Evolutionary conservation across 441 rosid genomes (phyloP).

Genomic region (Caryocar brasiliense): DNA sequence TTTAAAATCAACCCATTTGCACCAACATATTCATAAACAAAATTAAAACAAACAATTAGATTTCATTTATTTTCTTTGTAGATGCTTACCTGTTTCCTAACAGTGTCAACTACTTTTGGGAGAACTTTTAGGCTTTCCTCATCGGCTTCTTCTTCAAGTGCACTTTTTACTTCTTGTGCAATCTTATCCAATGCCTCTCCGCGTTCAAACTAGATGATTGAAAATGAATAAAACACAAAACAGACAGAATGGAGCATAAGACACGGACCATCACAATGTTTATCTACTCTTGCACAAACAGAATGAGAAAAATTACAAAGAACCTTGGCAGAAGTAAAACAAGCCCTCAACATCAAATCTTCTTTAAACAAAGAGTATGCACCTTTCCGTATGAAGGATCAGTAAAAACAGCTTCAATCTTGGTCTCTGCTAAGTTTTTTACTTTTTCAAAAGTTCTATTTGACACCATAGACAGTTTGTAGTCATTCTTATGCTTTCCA

Average conservation of each 20-base stretch:
- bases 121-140: slow-evolving; percentile 68
- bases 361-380: slow-evolving; percentile 13
- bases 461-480: slow-evolving; percentile 70
- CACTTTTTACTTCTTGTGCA: slow-evolving; percentile 49
- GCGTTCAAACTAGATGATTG: slow-evolving; percentile 70
- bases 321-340: neutral
- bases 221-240: slow-evolving; percentile 4
- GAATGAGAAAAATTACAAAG: neutral
- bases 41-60: neutral
- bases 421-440: slow-evolving; percentile 49
- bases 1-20: neutral
- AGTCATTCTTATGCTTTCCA: slow-evolving; percentile 89
- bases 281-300: neutral
- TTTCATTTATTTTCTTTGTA: neutral
- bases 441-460: slow-evolving; percentile 63
- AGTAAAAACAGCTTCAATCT: slow-evolving; percentile 68
- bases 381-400: slow-evolving; percentile 94
- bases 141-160: slow-evolving; percentile 78
- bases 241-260: neutral
- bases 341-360: neutral
- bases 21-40: neutral
- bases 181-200: slow-evolving; percentile 91
- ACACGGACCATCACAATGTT: neutral
- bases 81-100: slow-evolving; percentile 67
- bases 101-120: slow-evolving; percentile 78